phyloP scores from a whole-genome alignment of 1,284 basidiomycete species.

The Naganishia sp. region DNA sequence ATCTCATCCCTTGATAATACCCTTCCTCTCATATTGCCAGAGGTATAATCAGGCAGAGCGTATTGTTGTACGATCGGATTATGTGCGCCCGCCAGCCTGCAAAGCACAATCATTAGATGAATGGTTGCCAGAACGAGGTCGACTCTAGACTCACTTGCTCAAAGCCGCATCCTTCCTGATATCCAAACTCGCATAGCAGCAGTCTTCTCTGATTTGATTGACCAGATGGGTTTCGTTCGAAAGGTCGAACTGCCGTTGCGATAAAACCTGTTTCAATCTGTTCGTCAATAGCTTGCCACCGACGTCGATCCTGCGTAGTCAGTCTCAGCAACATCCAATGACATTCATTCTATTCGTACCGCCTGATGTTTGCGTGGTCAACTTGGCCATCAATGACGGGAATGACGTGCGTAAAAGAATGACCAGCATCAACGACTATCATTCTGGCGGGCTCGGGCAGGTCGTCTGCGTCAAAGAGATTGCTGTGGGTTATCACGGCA shows the following conservation, averaged over 20 bases:
- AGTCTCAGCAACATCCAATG: not conserved
- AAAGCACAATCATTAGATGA: not conserved
- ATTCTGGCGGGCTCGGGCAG: constrained; percentile 69
- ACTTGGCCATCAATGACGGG: constrained; percentile 77
- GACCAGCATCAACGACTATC: constrained; percentile 84
- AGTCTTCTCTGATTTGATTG: constrained; percentile 82
- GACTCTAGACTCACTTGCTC: constrained; percentile 65
- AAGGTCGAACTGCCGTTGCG: constrained; percentile 96
- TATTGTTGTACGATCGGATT: constrained; percentile 83
- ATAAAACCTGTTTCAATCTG: constrained; percentile 87
- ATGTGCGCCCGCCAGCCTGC: constrained; percentile 35
- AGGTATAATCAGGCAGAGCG: constrained; percentile 81
- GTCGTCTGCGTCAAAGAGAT: constrained; percentile 60
- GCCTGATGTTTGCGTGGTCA: constrained; percentile 74
- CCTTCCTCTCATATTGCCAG: constrained; percentile 65
- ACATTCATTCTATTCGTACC: constrained; percentile 56
- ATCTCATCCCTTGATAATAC: constrained; percentile 48
- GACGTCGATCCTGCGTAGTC: constrained; percentile 70
- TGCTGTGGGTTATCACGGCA: constrained; percentile 70
- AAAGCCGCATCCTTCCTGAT: constrained; percentile 72
- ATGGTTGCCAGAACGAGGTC: not conserved
- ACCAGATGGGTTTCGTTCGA: constrained; percentile 93
- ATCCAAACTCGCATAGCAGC: constrained; percentile 79
- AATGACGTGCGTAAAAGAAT: constrained; percentile 87
- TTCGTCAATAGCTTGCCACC: constrained; percentile 94